phyloP scores from a whole-genome alignment of 2,329 filamentous ascomycete species.

The Cryphonectria naterciae region DNA sequence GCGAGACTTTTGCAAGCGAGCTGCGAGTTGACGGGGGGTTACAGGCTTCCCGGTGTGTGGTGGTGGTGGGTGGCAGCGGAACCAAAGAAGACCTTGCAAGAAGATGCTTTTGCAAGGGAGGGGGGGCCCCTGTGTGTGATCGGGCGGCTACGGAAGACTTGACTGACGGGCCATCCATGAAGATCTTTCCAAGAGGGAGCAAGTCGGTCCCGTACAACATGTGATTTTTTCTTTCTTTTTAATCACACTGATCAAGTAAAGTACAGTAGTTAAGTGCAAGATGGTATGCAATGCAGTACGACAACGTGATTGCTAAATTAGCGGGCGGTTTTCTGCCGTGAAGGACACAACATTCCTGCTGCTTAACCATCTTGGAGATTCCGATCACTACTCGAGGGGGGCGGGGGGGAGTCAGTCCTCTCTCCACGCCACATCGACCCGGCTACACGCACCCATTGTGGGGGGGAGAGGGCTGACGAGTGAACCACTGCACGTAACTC shows the following conservation, averaged over 20 bases:
- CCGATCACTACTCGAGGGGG: too few relatives aligned
- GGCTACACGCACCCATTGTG: not conserved
- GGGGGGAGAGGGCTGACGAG: not conserved
- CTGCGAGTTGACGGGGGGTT: constrained; percentile 17
- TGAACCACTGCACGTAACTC: not conserved
- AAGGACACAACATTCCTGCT: not conserved
- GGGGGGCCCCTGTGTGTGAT: not conserved
- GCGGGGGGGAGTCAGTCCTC: not conserved
- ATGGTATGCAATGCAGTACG: not conserved
- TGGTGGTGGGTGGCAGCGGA: constrained; percentile 8
- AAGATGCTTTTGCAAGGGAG: not conserved
- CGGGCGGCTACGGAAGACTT: constrained; percentile 24
- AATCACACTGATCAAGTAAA: not conserved
- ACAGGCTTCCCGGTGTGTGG: constrained; percentile 5
- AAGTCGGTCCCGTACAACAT: not conserved
- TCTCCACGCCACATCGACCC: not conserved
- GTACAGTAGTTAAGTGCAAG: not conserved
- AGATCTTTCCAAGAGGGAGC: constrained; percentile 1
- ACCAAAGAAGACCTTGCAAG: constrained; percentile 13
- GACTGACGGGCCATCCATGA: constrained; percentile 14
- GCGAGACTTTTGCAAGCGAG: not conserved
- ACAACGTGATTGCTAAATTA: constrained; percentile 1
- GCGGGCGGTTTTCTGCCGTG: not conserved
- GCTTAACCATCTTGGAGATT: not conserved
- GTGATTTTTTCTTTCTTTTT: not conserved